Evolutionary conservation across 257 asterid genomes (phyloP), one percentile per base, ranked within the genome.

Genomic region (Plectranthus barbatus): DNA sequence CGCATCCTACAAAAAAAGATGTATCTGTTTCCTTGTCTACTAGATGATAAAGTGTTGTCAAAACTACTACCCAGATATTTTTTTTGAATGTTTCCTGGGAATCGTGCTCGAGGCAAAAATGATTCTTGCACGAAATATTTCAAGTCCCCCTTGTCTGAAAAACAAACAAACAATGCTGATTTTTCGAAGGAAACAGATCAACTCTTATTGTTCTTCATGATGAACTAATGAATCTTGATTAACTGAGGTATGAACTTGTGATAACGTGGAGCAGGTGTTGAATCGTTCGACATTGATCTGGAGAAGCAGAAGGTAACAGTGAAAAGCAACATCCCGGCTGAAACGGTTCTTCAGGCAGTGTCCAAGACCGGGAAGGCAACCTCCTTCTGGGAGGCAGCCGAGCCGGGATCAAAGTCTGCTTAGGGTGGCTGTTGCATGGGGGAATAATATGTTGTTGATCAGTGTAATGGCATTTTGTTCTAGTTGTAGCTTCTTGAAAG

Each of bases 281-380:
- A 87, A 56, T 80, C 93, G 11, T 87, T 62, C 48, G 89, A 90
- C 79, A 82, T 90, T 56, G 80, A 90, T 79, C 9, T 85, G 21
- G 72, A 90, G 71, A 79, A 80, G 79, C 97, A 90, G 71, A 90
- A 87, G 68, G 96, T 90, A 79, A 87, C 95, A 0, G 93, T 90
- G 60, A 87, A 79, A 26, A 87, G 96, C 52, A 83, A 85, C 52
- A 86, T 87, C 62, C 69, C 81, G 64, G 83, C 90, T 7, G 91
- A 87, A 34, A 84, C 87, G 4, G 87, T 90, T 62, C 75, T 87
- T 23, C 83, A 85, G 64, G 84, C 95, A 23, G 96, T 90, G 74
- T 82, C 87, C 1, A 87, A 87, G 82, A 87, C 96, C 0, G 96
- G 97, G 37, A 90, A 90, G 82, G 73, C 80, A 59, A 87, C 95